Evolutionary conservation across 1,139 yeast species (phyloP).

Genomic region (Debaryomyces psychrophilus): DNA sequence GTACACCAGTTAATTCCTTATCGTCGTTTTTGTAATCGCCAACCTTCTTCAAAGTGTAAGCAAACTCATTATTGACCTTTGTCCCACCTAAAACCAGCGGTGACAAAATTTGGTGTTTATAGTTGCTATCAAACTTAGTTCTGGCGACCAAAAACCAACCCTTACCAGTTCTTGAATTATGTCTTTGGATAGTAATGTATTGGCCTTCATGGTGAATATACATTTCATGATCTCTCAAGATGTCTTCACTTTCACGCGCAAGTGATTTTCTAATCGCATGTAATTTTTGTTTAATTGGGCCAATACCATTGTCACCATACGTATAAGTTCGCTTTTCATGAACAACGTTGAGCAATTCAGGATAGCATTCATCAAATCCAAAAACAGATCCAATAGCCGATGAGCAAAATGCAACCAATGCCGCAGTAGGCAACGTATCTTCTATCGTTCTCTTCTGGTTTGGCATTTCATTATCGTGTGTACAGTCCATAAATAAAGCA

Average conservation of each 20-base stretch:
- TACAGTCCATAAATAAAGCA: slow-evolving; percentile 95
- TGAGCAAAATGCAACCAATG: slow-evolving; percentile 88
- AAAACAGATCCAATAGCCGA: slow-evolving; percentile 94
- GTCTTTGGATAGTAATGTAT: slow-evolving; percentile 86
- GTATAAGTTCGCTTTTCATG: slow-evolving; percentile 69
- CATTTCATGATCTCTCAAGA: slow-evolving; percentile 79
- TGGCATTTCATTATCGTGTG: slow-evolving; percentile 94
- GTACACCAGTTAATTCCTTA: slow-evolving; percentile 57
- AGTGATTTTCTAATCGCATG: slow-evolving; percentile 60
- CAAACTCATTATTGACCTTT: slow-evolving; percentile 59
- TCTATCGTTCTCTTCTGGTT: slow-evolving; percentile 88
- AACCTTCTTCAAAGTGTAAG: slow-evolving; percentile 55
- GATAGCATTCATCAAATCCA: slow-evolving; percentile 93
- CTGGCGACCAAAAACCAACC: slow-evolving; percentile 92
- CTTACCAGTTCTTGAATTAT: slow-evolving; percentile 78
- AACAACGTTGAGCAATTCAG: slow-evolving; percentile 80
- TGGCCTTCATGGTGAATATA: slow-evolving; percentile 94
- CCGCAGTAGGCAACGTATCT: slow-evolving; percentile 94
- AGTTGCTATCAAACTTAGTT: slow-evolving; percentile 62
- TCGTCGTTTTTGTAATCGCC: slow-evolving; percentile 54
- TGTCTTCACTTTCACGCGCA: slow-evolving; percentile 66
- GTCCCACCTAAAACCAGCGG: slow-evolving; percentile 72
- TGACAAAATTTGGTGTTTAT: slow-evolving; percentile 53
- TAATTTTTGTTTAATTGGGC: slow-evolving; percentile 64
- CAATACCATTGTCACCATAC: slow-evolving; percentile 65